phyloP scores from a whole-genome alignment of 2,329 filamentous ascomycete genomes.

The Trichoderma cornu-damae region DNA sequence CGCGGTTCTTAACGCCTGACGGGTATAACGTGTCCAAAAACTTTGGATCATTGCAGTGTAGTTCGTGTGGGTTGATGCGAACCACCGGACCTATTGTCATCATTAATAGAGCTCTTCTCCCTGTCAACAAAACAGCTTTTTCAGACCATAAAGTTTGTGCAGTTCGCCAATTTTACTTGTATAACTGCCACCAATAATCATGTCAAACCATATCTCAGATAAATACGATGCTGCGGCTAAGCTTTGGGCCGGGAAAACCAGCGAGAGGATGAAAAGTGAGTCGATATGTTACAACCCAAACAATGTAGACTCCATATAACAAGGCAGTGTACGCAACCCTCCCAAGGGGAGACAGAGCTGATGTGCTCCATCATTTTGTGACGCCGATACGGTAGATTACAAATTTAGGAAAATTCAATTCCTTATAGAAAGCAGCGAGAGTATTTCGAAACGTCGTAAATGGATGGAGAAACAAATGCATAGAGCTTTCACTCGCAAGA shows the following conservation, averaged over 20 bases:
- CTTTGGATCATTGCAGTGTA: conserved; percentile 28
- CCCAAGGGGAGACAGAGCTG: background rate
- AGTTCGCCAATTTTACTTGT: conserved; percentile 23
- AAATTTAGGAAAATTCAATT: no score
- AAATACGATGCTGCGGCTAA: conserved; percentile 24
- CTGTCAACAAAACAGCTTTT: background rate
- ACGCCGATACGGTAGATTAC: no score
- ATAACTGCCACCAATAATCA: conserved; percentile 21
- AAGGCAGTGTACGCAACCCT: background rate
- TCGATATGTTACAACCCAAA: conserved; percentile 13
- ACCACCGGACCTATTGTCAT: conserved; percentile 25
- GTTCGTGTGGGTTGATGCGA: conserved; percentile 27
- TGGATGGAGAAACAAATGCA: no score
- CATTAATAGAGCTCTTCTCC: background rate
- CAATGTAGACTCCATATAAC: background rate
- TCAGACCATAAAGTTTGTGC: conserved; percentile 25
- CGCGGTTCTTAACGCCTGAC: conserved; percentile 17
- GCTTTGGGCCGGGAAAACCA: conserved; percentile 23
- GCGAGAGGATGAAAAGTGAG: conserved; percentile 22
- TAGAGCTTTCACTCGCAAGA: no score
- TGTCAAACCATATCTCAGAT: conserved; percentile 27
- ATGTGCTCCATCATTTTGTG: background rate
- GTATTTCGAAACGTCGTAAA: no score
- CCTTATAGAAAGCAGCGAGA: no score
- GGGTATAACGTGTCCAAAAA: conserved; percentile 27